Percentiles rank a stretch among this genome's conserved stretches.
These are phyloP conservation scores for Danielia oregonensis DNA, from an alignment of 805 yeast genomes.

Conservation along the genomic window DNA sequence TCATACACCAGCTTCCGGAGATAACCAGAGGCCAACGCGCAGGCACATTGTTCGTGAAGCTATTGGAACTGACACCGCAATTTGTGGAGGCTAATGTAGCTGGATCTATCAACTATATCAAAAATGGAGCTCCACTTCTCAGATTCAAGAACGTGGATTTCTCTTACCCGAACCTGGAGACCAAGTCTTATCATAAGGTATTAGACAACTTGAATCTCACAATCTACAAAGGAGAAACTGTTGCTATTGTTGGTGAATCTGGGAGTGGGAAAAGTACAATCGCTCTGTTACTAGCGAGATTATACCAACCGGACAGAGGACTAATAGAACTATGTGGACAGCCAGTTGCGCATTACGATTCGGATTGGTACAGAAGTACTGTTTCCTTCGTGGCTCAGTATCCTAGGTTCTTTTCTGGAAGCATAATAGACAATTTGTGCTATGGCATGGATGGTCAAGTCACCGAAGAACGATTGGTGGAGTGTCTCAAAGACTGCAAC, in stretches of 20 bases:
- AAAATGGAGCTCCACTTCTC: constrained; percentile 29
- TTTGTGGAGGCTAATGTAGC: constrained; percentile 36
- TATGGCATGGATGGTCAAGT: constrained; percentile 48
- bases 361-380: constrained; percentile 45
- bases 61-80: constrained; percentile 34
- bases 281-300: constrained; percentile 49
- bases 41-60: constrained; percentile 45
- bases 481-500: constrained; percentile 39
- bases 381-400: constrained; percentile 75
- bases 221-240: constrained; percentile 44
- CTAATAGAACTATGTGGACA: constrained; percentile 42
- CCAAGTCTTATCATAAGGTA: constrained; percentile 21
- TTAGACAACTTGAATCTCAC: constrained; percentile 42
- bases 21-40: constrained; percentile 77
- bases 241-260: constrained; percentile 78
- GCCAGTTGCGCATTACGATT: constrained; percentile 45
- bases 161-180: constrained; percentile 35
- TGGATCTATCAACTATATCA: constrained; percentile 2
- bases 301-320: constrained; percentile 43
- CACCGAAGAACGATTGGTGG: constrained; percentile 28
- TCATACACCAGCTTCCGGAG: constrained; percentile 71
- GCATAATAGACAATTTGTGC: constrained; percentile 64
- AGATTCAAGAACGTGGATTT: constrained; percentile 46
- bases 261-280: constrained; percentile 93
- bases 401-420: constrained; percentile 67